Evolutionary conservation across 352 stramenopile species (phyloP).

Genomic region (Halophytophthora polymorphica): DNA sequence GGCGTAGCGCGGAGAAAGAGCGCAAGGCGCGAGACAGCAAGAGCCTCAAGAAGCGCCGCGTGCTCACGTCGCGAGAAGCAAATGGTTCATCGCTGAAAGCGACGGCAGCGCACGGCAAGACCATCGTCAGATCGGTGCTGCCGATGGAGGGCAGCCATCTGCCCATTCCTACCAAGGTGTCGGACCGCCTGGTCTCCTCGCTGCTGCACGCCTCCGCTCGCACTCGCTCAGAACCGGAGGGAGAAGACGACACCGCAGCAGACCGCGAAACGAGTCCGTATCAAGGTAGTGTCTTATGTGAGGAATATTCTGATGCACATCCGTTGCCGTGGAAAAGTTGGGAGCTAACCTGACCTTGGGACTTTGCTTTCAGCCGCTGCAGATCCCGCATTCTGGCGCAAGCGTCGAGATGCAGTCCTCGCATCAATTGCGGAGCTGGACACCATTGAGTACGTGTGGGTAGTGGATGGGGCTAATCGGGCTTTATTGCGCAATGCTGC

Average conservation of each 20-base stretch:
- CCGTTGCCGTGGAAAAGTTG: too few species aligned
- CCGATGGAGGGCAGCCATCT: slow-evolving; percentile 19
- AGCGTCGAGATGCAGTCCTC: slow-evolving; percentile 27
- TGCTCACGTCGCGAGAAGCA: slow-evolving; percentile 14
- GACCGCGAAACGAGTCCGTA: too few species aligned
- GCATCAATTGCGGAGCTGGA: slow-evolving; percentile 34
- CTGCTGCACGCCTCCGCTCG: slow-evolving; percentile 11
- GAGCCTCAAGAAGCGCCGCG: slow-evolving; percentile 13
- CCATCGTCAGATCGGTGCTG: slow-evolving; percentile 8
- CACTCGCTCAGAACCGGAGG: slow-evolving; percentile 6
- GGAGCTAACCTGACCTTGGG: slow-evolving; percentile 5
- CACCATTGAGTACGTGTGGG: slow-evolving; percentile 29
- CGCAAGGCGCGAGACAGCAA: not conserved
- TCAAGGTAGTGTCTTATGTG: not conserved
- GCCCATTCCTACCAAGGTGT: slow-evolving; percentile 20
- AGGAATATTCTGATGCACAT: not conserved
- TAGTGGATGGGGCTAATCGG: not conserved
- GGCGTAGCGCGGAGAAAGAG: slow-evolving; percentile 2
- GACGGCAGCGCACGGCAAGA: slow-evolving; percentile 7
- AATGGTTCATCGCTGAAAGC: slow-evolving; percentile 5
- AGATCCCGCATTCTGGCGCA: slow-evolving; percentile 37
- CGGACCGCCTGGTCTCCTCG: slow-evolving; percentile 5
- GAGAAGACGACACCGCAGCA: slow-evolving; percentile 3
- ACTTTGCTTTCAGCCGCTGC: slow-evolving; percentile 16
- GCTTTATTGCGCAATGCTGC: not conserved